A percentile compares a stretch with the other conserved stretches of the same genome.
Evolutionary conservation across 441 rosid genomes (phyloP).

Genomic region (Pelargonium citronellum): DNA sequence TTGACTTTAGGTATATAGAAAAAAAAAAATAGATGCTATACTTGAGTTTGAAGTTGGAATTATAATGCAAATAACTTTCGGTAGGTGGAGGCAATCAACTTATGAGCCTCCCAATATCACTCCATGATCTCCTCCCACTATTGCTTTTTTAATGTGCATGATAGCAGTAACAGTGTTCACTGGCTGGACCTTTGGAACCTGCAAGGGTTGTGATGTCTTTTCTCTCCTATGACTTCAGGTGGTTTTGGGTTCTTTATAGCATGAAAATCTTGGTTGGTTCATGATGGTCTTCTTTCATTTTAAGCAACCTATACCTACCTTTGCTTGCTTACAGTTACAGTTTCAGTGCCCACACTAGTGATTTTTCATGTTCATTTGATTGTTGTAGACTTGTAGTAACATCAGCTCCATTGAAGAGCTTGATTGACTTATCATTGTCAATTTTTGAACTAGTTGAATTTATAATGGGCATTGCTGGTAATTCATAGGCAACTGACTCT

Average conservation of each 20-base stretch:
- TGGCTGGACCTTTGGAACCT: not conserved
- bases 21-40: slow-evolving; percentile 1
- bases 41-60: slow-evolving; percentile 9
- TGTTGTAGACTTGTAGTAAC: too few relatives aligned
- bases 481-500: too few relatives aligned
- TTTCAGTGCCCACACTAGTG: too few relatives aligned
- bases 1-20: not conserved
- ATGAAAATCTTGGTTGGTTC: too few relatives aligned
- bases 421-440: too few relatives aligned
- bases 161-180: not conserved
- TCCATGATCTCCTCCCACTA: not conserved
- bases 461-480: too few relatives aligned
- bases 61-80: not conserved
- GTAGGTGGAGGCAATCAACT: not conserved
- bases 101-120: not conserved
- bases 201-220: not conserved
- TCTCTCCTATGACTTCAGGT: not conserved
- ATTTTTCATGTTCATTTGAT: too few relatives aligned
- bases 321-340: too few relatives aligned
- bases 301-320: too few relatives aligned
- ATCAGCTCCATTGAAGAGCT: too few relatives aligned
- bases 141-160: not conserved
- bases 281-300: too few relatives aligned
- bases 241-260: not conserved
- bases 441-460: too few relatives aligned